A percentile compares a stretch with the other conserved stretches of the same genome.
These are phyloP conservation scores for Pseudogymnoascus sp. DNA, from an alignment of 2,329 filamentous ascomycete genomes.

Conservation along the genomic window DNA sequence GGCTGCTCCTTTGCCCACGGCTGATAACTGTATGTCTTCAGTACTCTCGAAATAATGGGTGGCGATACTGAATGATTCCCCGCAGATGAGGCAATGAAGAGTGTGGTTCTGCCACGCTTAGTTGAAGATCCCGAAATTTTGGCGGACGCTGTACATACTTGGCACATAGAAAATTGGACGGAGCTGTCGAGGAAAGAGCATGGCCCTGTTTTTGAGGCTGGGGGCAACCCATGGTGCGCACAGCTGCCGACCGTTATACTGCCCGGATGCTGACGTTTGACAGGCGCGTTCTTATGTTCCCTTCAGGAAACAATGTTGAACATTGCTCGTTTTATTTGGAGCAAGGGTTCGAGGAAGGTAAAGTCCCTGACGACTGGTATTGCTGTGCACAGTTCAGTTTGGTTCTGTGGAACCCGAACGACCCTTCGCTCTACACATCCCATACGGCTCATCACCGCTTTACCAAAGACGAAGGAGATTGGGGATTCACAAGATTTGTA, in stretches of 20 bases:
- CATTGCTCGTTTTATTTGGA: conserved; percentile 94
- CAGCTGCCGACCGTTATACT: conserved; percentile 1
- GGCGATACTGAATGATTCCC: conserved; percentile 14
- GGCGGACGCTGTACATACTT: conserved; percentile 70
- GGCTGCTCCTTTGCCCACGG: conserved; percentile 23
- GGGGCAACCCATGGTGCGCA: conserved; percentile 75
- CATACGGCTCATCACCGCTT: conserved; percentile 90
- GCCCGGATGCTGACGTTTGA: background rate
- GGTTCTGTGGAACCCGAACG: conserved; percentile 88
- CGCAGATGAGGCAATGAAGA: conserved; percentile 76
- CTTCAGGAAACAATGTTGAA: conserved; percentile 89
- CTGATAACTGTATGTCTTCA: conserved; percentile 32
- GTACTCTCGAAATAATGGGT: background rate
- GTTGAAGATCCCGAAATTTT: conserved; percentile 71
- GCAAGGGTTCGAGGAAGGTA: conserved; percentile 72
- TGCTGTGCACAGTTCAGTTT: conserved; percentile 93
- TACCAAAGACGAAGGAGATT: conserved; percentile 92
- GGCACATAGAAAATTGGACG: conserved; percentile 82
- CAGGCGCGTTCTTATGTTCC: conserved; percentile 92
- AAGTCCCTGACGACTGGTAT: conserved; percentile 86
- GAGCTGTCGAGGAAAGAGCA: conserved; percentile 71
- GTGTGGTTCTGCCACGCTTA: conserved; percentile 65
- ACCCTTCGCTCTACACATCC: conserved; percentile 76
- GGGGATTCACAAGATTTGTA: conserved; percentile 96
- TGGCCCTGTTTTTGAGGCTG: conserved; percentile 80